Conservation (phyloP, 2,329 filamentous ascomycete species). For the Cryphonectria nitschkei region DNA sequence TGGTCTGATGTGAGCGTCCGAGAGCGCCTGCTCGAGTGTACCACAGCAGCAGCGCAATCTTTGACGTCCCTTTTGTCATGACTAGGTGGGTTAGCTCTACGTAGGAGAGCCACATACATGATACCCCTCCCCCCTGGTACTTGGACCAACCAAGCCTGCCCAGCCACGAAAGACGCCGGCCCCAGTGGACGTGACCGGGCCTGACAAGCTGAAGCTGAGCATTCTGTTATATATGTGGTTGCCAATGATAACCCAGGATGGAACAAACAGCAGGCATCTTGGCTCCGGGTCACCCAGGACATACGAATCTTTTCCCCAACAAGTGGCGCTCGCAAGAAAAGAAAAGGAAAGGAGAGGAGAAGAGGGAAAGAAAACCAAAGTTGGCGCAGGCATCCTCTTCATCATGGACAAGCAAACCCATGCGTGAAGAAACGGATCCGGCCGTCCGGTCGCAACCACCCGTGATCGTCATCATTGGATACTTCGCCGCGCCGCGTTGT, state of each 20-base stretch:
- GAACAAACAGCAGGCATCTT: slow-evolving; percentile 21
- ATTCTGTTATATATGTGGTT: not conserved
- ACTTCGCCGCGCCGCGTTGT: slow-evolving; percentile 20
- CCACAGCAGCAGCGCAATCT: slow-evolving; percentile 6
- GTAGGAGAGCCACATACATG: slow-evolving; percentile 12
- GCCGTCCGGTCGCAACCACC: slow-evolving; percentile 22
- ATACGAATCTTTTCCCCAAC: not conserved
- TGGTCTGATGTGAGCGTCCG: slow-evolving; percentile 28
- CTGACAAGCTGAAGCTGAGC: slow-evolving; percentile 24
- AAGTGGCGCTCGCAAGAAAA: not conserved
- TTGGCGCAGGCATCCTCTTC: slow-evolving; percentile 11
- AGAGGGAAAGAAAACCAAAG: slow-evolving; percentile 2
- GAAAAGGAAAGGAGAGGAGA: too few relatives aligned
- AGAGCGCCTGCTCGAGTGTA: slow-evolving; percentile 19
- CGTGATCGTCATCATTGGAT: slow-evolving; percentile 23
- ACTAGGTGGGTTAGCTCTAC: slow-evolving; percentile 24
- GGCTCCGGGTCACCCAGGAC: slow-evolving; percentile 16
- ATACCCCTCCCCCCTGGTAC: not conserved
- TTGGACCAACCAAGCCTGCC: slow-evolving; percentile 23
- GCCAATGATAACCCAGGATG: slow-evolving; percentile 23
- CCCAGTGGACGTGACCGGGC: slow-evolving; percentile 16
- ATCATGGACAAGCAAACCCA: slow-evolving; percentile 15
- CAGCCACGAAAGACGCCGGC: slow-evolving; percentile 16
- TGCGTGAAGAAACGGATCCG: slow-evolving; percentile 21
- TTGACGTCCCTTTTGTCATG: slow-evolving; percentile 14